Evolutionary conservation across 2,329 filamentous ascomycete species (phyloP).

Genomic region (Ophiostoma fasciatum): DNA sequence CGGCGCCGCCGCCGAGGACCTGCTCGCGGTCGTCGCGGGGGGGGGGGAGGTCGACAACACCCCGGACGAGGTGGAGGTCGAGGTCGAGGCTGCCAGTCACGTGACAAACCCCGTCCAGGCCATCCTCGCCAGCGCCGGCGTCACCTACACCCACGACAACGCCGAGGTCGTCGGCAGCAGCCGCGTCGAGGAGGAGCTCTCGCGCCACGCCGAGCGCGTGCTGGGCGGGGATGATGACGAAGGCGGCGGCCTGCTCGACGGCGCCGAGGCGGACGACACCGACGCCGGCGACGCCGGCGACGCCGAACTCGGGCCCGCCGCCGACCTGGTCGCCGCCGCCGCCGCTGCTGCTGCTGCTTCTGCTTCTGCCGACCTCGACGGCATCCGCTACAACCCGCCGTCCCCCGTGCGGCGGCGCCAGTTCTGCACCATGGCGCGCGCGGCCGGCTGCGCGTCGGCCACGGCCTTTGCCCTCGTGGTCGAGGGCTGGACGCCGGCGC

Average conservation of each 20-base stretch:
- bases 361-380: constrained; percentile 15
- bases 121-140: constrained; percentile 74
- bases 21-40: constrained; percentile 47
- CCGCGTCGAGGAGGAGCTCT: constrained; percentile 78
- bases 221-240: constrained; percentile 32
- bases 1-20: constrained; percentile 47
- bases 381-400: constrained; percentile 54
- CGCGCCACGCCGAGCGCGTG: constrained; percentile 50
- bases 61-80: constrained; percentile 26
- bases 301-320: constrained; percentile 13
- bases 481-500: constrained; percentile 76
- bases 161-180: constrained; percentile 86
- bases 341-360: too few relatives aligned
- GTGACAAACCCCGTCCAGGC: constrained; percentile 61
- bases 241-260: constrained; percentile 16
- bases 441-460: constrained; percentile 60
- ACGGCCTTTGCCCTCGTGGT: constrained; percentile 82
- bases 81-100: neutral
- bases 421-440: constrained; percentile 78
- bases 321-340: constrained; percentile 1
- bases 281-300: constrained; percentile 7
- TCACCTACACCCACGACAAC: constrained; percentile 94
- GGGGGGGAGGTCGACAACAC: constrained; percentile 15
- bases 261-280: neutral
- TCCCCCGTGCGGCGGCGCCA: constrained; percentile 61